Evolutionary conservation across 148 eudicot species (phyloP).

Genomic region (Bassia scoparia): DNA sequence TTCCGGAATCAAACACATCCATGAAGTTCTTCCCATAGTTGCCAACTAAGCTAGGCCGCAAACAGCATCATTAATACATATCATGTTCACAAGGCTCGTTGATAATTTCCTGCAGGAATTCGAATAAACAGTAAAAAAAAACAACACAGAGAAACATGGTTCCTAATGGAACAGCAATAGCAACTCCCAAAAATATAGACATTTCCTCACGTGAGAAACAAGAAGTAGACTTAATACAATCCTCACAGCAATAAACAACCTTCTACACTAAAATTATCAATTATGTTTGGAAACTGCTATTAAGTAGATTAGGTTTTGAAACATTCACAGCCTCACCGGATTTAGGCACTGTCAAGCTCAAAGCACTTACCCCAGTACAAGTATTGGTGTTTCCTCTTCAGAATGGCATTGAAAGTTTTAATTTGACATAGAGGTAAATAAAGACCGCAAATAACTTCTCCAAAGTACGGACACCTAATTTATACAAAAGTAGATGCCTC

Average conservation of each 20-base stretch:
- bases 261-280: background rate
- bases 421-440: background rate
- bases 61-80: constrained; percentile 77
- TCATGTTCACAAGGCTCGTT: constrained; percentile 46
- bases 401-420: background rate
- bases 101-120: constrained; percentile 46
- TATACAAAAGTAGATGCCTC: background rate
- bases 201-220: background rate
- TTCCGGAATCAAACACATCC: constrained; percentile 82
- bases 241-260: background rate
- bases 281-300: background rate
- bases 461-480: background rate
- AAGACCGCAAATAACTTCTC: background rate
- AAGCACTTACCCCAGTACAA: background rate
- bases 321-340: background rate
- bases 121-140: constrained; percentile 16
- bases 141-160: background rate
- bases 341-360: background rate
- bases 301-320: background rate
- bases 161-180: background rate
- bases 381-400: background rate
- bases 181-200: background rate
- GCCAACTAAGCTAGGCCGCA: constrained; percentile 93
- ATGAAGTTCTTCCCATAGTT: constrained; percentile 82
- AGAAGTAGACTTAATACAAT: background rate